phyloP scores from a whole-genome alignment of 345 rosid genomes.

The Carallia brachiata region DNA sequence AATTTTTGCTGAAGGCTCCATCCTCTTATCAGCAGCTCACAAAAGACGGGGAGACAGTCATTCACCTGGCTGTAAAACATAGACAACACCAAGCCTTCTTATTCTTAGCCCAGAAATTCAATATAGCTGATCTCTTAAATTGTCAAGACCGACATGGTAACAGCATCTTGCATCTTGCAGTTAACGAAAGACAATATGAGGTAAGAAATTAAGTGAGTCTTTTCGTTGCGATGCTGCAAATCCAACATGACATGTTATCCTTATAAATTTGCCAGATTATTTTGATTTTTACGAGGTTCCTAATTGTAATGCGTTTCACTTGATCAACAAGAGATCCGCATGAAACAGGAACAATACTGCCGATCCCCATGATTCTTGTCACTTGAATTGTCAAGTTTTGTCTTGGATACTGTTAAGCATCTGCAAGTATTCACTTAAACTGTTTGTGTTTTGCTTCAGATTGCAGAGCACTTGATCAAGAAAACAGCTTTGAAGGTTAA shows the following conservation, averaged over 20 bases:
- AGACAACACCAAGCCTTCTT: conserved; percentile 7
- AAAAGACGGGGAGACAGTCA: conserved; percentile 14
- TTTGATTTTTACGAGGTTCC: not conserved
- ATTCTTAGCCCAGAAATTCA: conserved; percentile 1
- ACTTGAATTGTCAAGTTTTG: too few species aligned
- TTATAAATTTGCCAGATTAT: not conserved
- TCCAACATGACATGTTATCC: not conserved
- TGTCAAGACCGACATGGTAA: conserved; percentile 24
- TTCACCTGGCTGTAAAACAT: conserved; percentile 29
- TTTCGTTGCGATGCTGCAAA: not conserved
- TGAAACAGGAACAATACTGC: too few species aligned
- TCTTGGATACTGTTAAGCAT: too few species aligned
- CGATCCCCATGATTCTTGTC: too few species aligned
- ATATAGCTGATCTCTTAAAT: conserved; percentile 9
- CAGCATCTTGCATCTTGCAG: conserved; percentile 31
- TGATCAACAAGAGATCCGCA: too few species aligned
- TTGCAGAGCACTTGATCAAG: conserved; percentile 17
- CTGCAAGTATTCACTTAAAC: not conserved
- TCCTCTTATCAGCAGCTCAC: conserved; percentile 12
- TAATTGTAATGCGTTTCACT: too few species aligned
- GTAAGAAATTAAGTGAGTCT: conserved; percentile 2
- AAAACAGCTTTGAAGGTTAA: not conserved
- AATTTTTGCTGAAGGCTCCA: conserved; percentile 11
- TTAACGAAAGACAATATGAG: conserved; percentile 3
- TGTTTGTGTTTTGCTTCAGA: not conserved